Evolutionary conservation across 2,329 filamentous ascomycete genomes (phyloP).

Genomic region (Fusarium albosuccineum): DNA sequence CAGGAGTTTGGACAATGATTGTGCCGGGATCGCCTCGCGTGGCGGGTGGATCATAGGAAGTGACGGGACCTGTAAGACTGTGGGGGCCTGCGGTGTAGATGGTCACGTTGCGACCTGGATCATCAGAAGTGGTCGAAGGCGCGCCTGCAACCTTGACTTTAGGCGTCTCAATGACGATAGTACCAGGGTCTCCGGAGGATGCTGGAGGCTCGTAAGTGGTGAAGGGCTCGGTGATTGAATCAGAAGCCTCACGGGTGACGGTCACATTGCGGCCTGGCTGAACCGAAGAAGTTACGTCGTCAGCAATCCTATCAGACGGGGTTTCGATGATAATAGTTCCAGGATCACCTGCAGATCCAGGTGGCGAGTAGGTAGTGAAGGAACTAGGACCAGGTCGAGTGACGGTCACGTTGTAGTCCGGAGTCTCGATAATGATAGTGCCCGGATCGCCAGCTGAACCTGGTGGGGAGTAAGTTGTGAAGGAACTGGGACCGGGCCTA

Average conservation of each 20-base stretch:
- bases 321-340: background rate
- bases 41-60: conserved; percentile 29
- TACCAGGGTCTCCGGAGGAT: conserved; percentile 26
- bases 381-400: background rate
- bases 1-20: background rate
- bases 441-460: conserved; percentile 27
- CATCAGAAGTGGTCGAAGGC: conserved; percentile 7
- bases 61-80: conserved; percentile 30
- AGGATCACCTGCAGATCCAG: background rate
- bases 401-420: conserved; percentile 11
- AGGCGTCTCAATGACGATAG: conserved; percentile 27
- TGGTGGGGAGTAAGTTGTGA: conserved; percentile 16
- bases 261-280: background rate
- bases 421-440: conserved; percentile 30
- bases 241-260: background rate
- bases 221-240: conserved; percentile 1
- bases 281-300: too few relatives aligned
- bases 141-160: conserved; percentile 10
- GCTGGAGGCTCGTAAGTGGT: conserved; percentile 26
- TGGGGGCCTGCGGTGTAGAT: conserved; percentile 23
- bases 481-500: background rate
- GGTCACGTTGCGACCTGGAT: conserved; percentile 22
- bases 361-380: background rate
- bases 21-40: conserved; percentile 29
- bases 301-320: background rate